Evolutionary conservation across 352 stramenopile species (phyloP), one percentile per base, ranked within the genome.

Genomic region (Pythium rhizo-oryzae): DNA sequence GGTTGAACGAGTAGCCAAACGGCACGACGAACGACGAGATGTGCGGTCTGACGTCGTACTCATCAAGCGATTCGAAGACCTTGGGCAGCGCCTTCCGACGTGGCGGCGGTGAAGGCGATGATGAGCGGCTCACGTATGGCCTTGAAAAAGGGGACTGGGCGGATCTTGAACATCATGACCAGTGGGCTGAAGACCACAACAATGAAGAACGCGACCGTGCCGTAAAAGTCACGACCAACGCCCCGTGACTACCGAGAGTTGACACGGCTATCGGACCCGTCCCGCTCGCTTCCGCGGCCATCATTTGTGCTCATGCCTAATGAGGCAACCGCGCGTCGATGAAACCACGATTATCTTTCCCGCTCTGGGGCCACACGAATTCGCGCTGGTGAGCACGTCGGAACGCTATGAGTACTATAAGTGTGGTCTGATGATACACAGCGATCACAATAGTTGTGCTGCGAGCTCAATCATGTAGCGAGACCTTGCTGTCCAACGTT

Each of bases 1-100:
- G 64, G 70, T 89, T 89, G 76, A 89, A 87, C 60, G 81, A 89
- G 70, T 87, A 89, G 37, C 81, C 81, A 60, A 87, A 87, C 0
- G 78, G 78, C 13, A 89, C 79, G 11, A 89, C 81, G 47, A 89
- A 87, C 11, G 75, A 67, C 25, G 75, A 79, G 53, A 89, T 77
- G 66, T 87, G 74, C 8, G 72, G 65, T 0, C 77, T 75, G 8
- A 89, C 81, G 41, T 78, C 81, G 63, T 82, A 89, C 43, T 74
- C 72, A 46, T 81, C 75, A 16, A 89, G 73, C 1, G 69, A 49
- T n/a, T 89, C 81, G 30, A 89, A 89, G 3, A 85, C 81, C 57
- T 85, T 85, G 19, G 81, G 81, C 35, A 89, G 47, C 23, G 77
- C 76, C 78, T 49, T 87, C 78, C 0, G 80, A 86, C 33, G 80